Evolutionary conservation across 306 rosid species (phyloP), one percentile per base, ranked within the genome.

Genomic region (Pterocarpus macrocarpus): DNA sequence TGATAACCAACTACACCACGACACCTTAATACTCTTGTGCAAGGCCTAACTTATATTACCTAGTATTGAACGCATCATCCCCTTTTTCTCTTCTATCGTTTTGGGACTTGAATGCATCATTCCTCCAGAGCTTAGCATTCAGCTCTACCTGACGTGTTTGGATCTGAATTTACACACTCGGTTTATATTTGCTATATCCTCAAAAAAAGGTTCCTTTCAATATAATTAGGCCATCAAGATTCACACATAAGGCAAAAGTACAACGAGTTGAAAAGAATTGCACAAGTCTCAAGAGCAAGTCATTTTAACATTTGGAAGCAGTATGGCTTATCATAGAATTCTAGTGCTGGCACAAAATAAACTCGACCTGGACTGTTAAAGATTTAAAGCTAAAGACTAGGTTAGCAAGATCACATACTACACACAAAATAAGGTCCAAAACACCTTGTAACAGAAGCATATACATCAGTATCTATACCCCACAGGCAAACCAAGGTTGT

Each of bases 401-500:
- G 87, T 87, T 81, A 87, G 87, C 84, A 49, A 62, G 22, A 87
- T 82, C 73, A 76, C 81, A 83, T 49, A 30, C 57, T 62, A 49
- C 70, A 53, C 14, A 32, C 30, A 38, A 53, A 34, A 49, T 10
- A 49, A 30, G 43, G 63, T 57, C 64, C 56, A 5, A n/a, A 81
- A 32, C 59, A 35, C 16, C 9, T 5, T 17, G 4, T 13, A 7
- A 16, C 61, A 45, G 45, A 33, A 52, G 67, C 58, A 35, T 49
- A 22, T 28, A 64, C 2, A 44, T 77, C 75, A 88, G 83, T 76
- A 84, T 80, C 92, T 83, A 80, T 85, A 85, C 11, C 89, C 89
- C 30, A 85, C 17, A 34, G 96, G 94, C 90, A 90, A 84, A 13
- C 97, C 95, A 14, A 84, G 87, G 76, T 84, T 89, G 87, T 92